These are phyloP conservation scores for Durotheca rogersii DNA, from an alignment of 495 filamentous ascomycete species.

Conservation along the genomic window DNA sequence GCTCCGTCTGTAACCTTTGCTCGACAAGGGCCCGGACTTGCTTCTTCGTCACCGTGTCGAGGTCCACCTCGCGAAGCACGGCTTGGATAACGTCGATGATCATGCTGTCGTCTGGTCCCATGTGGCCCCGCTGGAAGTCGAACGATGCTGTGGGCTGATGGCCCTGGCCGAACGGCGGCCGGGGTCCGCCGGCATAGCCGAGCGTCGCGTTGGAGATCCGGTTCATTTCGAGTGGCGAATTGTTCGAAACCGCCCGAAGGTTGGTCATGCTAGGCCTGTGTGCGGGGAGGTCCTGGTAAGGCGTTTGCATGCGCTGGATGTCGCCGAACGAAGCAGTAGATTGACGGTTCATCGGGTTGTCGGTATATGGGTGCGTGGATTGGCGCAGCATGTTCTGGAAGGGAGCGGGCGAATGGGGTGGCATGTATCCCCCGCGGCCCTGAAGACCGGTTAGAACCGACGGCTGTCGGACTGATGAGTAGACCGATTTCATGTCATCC, in stretches of 20 bases:
- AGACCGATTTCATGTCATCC: constrained; percentile 96
- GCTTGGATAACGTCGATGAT: constrained; percentile 82
- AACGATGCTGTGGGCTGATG: constrained; percentile 66
- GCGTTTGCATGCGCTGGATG: constrained; percentile 44
- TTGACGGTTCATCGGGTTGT: constrained; percentile 48
- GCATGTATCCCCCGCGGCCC: constrained; percentile 68
- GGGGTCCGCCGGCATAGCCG: constrained; percentile 41
- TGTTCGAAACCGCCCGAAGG: constrained; percentile 38
- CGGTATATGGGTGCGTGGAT: constrained; percentile 41
- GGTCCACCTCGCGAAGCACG: constrained; percentile 84
- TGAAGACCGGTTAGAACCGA: constrained; percentile 89
- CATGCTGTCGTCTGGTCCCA: constrained; percentile 69
- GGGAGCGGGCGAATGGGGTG: constrained; percentile 74
- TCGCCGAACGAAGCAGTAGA: constrained; percentile 54
- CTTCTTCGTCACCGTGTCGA: constrained; percentile 97
- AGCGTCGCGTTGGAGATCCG: constrained; percentile 42
- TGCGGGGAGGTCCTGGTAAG: constrained; percentile 53
- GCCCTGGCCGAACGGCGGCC: constrained; percentile 44
- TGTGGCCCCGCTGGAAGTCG: constrained; percentile 69
- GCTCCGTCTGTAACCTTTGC: constrained; percentile 83
- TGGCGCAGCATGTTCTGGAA: constrained; percentile 55
- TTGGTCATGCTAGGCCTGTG: constrained; percentile 38
- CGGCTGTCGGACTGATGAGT: constrained; percentile 91
- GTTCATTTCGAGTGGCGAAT: constrained; percentile 33
- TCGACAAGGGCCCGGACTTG: constrained; percentile 91